Conservation (phyloP, 768 basidiomycete species). For the Tylopilus rubrobrunneus region DNA sequence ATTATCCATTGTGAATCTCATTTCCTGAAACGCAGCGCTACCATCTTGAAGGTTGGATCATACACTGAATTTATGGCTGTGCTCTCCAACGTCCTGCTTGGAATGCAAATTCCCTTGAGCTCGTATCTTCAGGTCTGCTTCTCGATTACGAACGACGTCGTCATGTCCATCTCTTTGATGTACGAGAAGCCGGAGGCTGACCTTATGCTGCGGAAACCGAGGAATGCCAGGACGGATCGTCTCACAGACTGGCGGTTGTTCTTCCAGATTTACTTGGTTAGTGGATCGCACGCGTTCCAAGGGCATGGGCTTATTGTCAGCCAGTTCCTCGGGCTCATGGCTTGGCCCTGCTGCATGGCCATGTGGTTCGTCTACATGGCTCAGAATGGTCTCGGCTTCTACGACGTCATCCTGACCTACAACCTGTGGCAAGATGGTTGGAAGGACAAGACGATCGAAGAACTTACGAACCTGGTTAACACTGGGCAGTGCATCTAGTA, state of each 20-base stretch:
- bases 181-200: slow-evolving; percentile 51
- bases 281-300: slow-evolving; percentile 5
- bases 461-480: slow-evolving; percentile 35
- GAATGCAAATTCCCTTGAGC: slow-evolving; percentile 55
- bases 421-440: slow-evolving; percentile 38
- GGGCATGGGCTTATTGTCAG: slow-evolving; percentile 1
- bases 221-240: slow-evolving; percentile 46
- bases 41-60: slow-evolving; percentile 39
- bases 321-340: slow-evolving; percentile 43
- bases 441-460: slow-evolving; percentile 27
- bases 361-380: slow-evolving; percentile 40
- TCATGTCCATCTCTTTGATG: slow-evolving; percentile 49
- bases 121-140: slow-evolving; percentile 55
- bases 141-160: slow-evolving; percentile 50
- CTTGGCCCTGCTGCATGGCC: slow-evolving; percentile 44
- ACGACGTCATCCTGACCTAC: slow-evolving; percentile 39
- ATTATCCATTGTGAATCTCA: background rate
- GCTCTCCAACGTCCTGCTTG: slow-evolving; percentile 52
- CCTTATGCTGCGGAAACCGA: slow-evolving; percentile 46
- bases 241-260: slow-evolving; percentile 48
- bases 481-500: slow-evolving; percentile 47
- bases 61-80: slow-evolving; percentile 60
- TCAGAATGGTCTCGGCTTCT: slow-evolving; percentile 35
- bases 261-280: slow-evolving; percentile 44
- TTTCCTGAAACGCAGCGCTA: background rate